Conservation (phyloP, 2,329 filamentous ascomycete species). For the Sporothrix dimorphospora region DNA sequence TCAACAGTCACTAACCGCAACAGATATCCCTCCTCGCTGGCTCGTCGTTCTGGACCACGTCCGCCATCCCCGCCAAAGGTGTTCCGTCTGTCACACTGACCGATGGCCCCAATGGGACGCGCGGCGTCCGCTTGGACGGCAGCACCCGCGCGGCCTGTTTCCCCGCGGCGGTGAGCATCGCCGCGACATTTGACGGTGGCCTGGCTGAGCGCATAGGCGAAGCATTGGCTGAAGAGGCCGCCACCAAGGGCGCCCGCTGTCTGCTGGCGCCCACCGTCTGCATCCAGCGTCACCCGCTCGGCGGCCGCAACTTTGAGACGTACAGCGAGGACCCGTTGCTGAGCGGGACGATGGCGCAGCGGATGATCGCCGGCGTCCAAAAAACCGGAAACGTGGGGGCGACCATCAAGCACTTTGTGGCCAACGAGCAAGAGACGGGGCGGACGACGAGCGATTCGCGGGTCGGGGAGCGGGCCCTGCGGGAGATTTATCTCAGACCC, state of each 20-base stretch:
- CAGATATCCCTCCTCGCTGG: constrained; percentile 11
- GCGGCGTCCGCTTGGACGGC: constrained; percentile 69
- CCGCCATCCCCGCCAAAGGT: constrained; percentile 13
- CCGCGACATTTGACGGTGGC: constrained; percentile 76
- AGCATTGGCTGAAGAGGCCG: constrained; percentile 71
- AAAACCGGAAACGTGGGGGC: constrained; percentile 68
- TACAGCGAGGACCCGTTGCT: constrained; percentile 82
- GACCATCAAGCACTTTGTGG: constrained; percentile 45
- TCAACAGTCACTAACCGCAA: neutral
- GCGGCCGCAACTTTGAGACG: constrained; percentile 83
- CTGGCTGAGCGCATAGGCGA: constrained; percentile 70
- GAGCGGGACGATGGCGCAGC: constrained; percentile 71
- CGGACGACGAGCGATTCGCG: constrained; percentile 66
- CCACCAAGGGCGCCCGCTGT: constrained; percentile 64
- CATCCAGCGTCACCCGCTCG: constrained; percentile 79
- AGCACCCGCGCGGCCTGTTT: constrained; percentile 75
- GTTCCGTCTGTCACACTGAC: constrained; percentile 41
- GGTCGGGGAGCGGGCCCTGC: constrained; percentile 65
- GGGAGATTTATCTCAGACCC: constrained; percentile 73
- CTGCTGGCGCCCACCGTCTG: constrained; percentile 78
- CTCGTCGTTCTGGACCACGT: constrained; percentile 6
- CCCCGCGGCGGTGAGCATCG: constrained; percentile 61
- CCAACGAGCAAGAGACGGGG: constrained; percentile 72
- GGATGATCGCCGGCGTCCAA: constrained; percentile 73
- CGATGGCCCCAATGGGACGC: constrained; percentile 71